Evolutionary conservation across 495 filamentous ascomycete genomes (phyloP).

Genomic region (Geopyxis carbonaria): DNA sequence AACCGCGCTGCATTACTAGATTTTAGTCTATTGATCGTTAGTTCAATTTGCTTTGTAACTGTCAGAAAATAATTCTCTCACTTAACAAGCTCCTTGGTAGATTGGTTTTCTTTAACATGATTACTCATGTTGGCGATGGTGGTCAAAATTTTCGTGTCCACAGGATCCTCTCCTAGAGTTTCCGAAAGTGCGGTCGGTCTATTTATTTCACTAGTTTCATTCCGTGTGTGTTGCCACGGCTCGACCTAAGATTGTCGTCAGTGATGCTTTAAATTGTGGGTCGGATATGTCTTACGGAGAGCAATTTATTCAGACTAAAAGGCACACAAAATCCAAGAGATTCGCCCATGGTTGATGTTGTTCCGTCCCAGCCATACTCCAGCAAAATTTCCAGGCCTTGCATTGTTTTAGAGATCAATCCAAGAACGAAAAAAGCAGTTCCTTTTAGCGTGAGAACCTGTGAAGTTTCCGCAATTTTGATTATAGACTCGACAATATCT

Average conservation of each 20-base stretch:
- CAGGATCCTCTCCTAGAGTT: conserved; percentile 20
- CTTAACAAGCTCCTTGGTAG: conserved; percentile 25
- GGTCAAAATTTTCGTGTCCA: conserved; percentile 23
- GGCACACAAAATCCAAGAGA: conserved; percentile 80
- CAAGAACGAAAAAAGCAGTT: conserved; percentile 89
- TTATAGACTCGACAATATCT: conserved; percentile 69
- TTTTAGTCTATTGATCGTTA: conserved; percentile 38
- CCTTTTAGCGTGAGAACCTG: conserved; percentile 83
- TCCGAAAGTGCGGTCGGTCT: conserved; percentile 18
- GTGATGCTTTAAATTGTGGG: background rate
- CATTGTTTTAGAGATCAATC: conserved; percentile 76
- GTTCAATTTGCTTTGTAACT: conserved; percentile 4
- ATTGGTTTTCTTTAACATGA: conserved; percentile 22
- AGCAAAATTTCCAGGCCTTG: conserved; percentile 81
- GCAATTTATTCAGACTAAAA: conserved; percentile 54
- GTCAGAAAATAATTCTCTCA: conserved; percentile 13
- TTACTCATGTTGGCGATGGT: conserved; percentile 25
- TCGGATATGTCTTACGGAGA: conserved; percentile 28
- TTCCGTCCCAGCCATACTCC: conserved; percentile 80
- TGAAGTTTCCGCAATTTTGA: conserved; percentile 69
- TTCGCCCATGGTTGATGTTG: conserved; percentile 63
- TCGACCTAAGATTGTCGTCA: conserved; percentile 10
- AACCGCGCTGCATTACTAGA: conserved; percentile 51
- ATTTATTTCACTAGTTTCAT: conserved; percentile 21
- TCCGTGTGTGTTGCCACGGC: conserved; percentile 23